Evolutionary conservation across 305 asterid genomes (phyloP), one percentile per base, ranked within the genome.

Genomic region (Fraxinus angustifolia): DNA sequence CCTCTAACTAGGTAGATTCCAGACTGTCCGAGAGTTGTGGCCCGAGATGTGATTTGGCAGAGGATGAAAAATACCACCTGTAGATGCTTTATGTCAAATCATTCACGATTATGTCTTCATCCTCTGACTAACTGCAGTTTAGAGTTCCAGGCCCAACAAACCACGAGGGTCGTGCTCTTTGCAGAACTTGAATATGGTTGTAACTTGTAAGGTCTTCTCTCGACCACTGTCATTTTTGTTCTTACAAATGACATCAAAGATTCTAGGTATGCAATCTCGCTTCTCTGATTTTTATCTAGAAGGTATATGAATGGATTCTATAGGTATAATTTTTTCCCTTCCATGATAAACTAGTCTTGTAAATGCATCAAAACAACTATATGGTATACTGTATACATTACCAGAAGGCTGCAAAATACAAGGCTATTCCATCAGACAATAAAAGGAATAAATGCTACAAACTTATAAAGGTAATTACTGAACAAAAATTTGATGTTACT

Each of bases 401-500:
- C 36, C 34, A 23, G 73, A 21, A 8, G 28, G 34, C 73, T 65
- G 17, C 35, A 65, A 65, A 65, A 67, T 67, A 67, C 8, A 28
- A 67, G 73, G 35, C 36, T 67, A 34, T 34, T 14, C 62, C 74
- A 73, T 30, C 40, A 70, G 21, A 16, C 19, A 30, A 70, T 31
- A 6, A 31, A 31, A 31, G 42, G 75, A 70, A 70, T 30, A 4
- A 71, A 75, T 8, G 77, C 65, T 30, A 81, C 77, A 23, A 79
- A 53, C 84, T 86, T 86, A 31, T 81, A 86, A 72, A 78, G 38
- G n/a, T 77, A 62, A 76, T 45, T 73, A 67, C 23, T 26, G 77
- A 35, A 34, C 82, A 75, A 81, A 80, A 84, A 78, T 16, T 62
- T 86, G 79, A 74, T 78, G 82, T 79, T 91, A 90, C 85, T 36